Evolutionary conservation across 129 eudicot species (phyloP), one percentile per base, ranked within the genome.

Genomic region (Centaurea solstitialis): DNA sequence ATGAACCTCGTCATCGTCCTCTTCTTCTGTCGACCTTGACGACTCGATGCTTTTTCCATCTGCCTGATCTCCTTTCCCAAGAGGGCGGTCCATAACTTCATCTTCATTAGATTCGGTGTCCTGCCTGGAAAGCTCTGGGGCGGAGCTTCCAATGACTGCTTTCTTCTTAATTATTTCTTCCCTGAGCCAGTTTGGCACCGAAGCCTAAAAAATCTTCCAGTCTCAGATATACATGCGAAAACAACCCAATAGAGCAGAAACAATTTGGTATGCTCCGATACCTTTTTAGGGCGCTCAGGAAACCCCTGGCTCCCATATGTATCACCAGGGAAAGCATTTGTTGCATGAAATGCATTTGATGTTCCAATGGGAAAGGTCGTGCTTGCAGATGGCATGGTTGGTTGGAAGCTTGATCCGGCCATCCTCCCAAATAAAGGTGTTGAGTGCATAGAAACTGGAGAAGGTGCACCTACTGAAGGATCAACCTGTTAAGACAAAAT

Each of bases 101-200:
- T 93, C 98, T 80, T 88, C 98, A 65, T 73, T 35, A 68, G 91
- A 87, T 68, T 87, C 81, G 30, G 62, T 74, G 35, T 87, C 94
- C 83, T 87, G 93, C 59, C 81, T 87, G 43, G 89, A 78, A 68
- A 85, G 47, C 75, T 84, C 94, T 12, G 84, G 75, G 40, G 75
- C 87, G 76, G 94, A 87, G 89, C 85, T 91, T 21, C 90, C 80
- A 40, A 92, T 92, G 47, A 85, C 84, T 79, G 95, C 76, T 80
- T 90, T 91, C 65, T 89, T 93, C 89, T 96, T 96, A 20, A 93
- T 93, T 75, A 96, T 91, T 86, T 96, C 98, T 82, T 96, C 99
- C 88, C 95, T 91, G 65, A 96, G 97, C 99, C 98, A 96, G 80
- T 89, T 93, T 39, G 99, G 99, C 24, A 96, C 90, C 20, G 97